Evolutionary conservation across 306 rosid species (phyloP).

Genomic region (Cicer cuneatum): DNA sequence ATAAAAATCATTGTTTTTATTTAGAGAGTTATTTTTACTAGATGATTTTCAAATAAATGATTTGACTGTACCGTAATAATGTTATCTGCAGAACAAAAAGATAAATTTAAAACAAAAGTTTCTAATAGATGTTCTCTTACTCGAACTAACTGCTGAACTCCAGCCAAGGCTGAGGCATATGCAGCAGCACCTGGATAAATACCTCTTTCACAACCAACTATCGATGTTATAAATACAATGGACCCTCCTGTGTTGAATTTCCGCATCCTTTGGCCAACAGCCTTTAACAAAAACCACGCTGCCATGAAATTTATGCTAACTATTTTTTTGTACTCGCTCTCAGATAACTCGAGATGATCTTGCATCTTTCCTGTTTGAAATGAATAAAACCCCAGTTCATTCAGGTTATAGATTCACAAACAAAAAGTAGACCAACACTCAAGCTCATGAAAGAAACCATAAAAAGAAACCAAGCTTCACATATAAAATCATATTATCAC

Average conservation of each 20-base stretch:
- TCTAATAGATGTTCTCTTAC: conserved; percentile 45
- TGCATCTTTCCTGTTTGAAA: conserved; percentile 67
- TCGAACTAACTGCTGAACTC: conserved; percentile 77
- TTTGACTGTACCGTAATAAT: conserved; percentile 7
- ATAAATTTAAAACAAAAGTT: not conserved
- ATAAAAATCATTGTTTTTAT: not conserved
- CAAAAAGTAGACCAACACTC: not conserved
- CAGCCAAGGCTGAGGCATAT: conserved; percentile 70
- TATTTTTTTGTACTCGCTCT: conserved; percentile 66
- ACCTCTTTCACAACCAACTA: conserved; percentile 77
- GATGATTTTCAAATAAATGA: not conserved
- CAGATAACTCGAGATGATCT: conserved; percentile 61
- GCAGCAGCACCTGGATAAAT: conserved; percentile 80
- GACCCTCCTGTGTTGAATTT: conserved; percentile 80
- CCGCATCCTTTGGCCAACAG: conserved; percentile 76
- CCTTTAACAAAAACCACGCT: conserved; percentile 74
- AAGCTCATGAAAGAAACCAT: not conserved
- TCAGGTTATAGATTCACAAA: conserved; percentile 7
- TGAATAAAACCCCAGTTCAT: conserved; percentile 19
- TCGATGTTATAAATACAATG: conserved; percentile 65
- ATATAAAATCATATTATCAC: not conserved
- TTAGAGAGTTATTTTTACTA: not conserved
- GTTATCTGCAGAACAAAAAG: not conserved
- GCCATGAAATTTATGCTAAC: conserved; percentile 75
- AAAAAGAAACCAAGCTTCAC: not conserved